Percentiles rank a stretch among this genome's conserved stretches.
Conservation (phyloP, 2,329 filamentous ascomycete species). For the Cryoendolithus antarcticus region DNA sequence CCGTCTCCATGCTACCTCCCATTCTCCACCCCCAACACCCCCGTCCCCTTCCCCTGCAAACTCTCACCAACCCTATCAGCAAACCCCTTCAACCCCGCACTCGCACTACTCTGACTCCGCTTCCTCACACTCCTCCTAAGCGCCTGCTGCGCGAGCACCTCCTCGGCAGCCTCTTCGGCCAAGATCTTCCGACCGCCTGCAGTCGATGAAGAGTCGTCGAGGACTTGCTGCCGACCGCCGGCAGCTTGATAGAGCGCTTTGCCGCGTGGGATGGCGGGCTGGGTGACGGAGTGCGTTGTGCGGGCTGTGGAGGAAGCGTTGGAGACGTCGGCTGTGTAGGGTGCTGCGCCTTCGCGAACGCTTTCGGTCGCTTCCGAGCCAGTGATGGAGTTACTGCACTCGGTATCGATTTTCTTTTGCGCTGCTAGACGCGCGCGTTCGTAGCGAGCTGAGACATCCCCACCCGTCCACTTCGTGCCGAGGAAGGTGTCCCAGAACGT, state of each 20-base stretch:
- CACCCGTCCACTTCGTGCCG: constrained; percentile 71
- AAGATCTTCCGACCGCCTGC: constrained; percentile 24
- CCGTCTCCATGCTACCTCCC: not conserved
- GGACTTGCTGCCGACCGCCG: constrained; percentile 28
- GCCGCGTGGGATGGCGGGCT: constrained; percentile 20
- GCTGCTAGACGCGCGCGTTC: constrained; percentile 44
- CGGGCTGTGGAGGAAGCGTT: constrained; percentile 13
- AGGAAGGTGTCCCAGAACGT: constrained; percentile 85
- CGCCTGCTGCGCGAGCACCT: constrained; percentile 18
- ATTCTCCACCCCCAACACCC: constrained; percentile 33
- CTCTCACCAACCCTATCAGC: constrained; percentile 34
- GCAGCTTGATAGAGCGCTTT: constrained; percentile 29
- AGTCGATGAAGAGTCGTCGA: constrained; percentile 21
- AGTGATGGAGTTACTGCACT: constrained; percentile 23
- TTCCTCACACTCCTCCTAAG: constrained; percentile 30
- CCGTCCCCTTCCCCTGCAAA: constrained; percentile 33
- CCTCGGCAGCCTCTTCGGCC: constrained; percentile 29
- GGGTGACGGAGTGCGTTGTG: constrained; percentile 8
- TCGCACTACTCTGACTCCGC: constrained; percentile 20
- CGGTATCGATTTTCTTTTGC: constrained; percentile 44
- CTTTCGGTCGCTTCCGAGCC: constrained; percentile 7
- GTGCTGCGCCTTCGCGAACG: constrained; percentile 8
- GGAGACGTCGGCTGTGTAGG: constrained; percentile 16
- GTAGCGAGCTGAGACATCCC: constrained; percentile 47
- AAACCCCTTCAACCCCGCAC: constrained; percentile 30